Conservation (phyloP, 2,329 filamentous ascomycete species). For the Albifimbria verrucaria region DNA sequence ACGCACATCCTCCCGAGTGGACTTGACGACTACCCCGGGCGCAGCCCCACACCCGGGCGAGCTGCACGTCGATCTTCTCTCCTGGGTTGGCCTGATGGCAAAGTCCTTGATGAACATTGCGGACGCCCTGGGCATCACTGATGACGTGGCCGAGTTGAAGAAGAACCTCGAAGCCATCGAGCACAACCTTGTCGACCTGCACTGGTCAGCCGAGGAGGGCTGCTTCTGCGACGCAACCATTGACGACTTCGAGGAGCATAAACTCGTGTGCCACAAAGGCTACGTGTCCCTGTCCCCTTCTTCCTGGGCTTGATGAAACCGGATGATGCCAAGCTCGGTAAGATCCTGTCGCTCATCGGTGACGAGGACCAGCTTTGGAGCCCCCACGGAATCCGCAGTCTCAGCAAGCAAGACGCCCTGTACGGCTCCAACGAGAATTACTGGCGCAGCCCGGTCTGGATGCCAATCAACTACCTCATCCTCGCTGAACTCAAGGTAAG, state of each 20-base stretch:
- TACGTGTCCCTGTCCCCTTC: conserved; percentile 92
- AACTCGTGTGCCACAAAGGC: conserved; percentile 91
- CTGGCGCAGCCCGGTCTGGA: conserved; percentile 93
- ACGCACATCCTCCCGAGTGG: conserved; percentile 89
- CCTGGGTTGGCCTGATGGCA: conserved; percentile 97
- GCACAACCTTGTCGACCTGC: conserved; percentile 85
- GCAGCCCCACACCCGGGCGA: conserved; percentile 94
- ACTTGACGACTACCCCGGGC: conserved; percentile 94
- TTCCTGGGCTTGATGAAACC: conserved; percentile 74
- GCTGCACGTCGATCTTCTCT: conserved; percentile 90
- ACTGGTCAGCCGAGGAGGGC: conserved; percentile 79
- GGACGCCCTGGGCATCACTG: conserved; percentile 66
- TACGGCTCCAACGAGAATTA: conserved; percentile 96
- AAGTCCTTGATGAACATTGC: conserved; percentile 81
- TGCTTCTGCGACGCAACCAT: conserved; percentile 95
- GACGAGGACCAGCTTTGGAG: conserved; percentile 89
- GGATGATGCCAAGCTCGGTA: conserved; percentile 70
- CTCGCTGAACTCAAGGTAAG: conserved; percentile 74
- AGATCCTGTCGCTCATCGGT: conserved; percentile 71
- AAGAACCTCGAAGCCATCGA: conserved; percentile 73
- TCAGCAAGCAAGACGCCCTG: conserved; percentile 77
- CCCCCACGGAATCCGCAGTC: conserved; percentile 78
- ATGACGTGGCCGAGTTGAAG: conserved; percentile 72
- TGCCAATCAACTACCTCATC: conserved; percentile 92
- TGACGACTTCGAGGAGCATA: conserved; percentile 89